Evolutionary conservation across 2,329 filamentous ascomycete genomes (phyloP).

Genomic region (Aotearoamyces nothofagi): DNA sequence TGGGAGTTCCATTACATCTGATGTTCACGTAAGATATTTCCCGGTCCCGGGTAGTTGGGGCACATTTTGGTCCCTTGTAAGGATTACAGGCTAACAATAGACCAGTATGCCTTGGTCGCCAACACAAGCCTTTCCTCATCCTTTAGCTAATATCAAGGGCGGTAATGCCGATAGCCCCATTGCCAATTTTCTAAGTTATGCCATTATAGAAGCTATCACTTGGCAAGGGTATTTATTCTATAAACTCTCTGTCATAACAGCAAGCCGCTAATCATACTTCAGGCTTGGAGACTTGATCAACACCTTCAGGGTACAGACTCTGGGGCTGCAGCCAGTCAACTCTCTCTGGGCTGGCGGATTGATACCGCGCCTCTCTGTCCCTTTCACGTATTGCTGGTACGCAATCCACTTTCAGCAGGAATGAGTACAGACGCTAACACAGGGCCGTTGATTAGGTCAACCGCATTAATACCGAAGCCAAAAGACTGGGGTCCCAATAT

Average conservation of each 20-base stretch:
- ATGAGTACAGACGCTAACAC: too few species aligned
- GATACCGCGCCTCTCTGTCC: constrained; percentile 53
- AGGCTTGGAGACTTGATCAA: constrained; percentile 61
- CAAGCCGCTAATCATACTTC: background rate
- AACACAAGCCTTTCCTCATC: constrained; percentile 58
- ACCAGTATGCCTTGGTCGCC: constrained; percentile 57
- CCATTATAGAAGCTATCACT: constrained; percentile 66
- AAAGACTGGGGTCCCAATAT: constrained; percentile 57
- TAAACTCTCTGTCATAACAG: background rate
- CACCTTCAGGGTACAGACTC: constrained; percentile 47
- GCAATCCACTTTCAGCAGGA: too few species aligned
- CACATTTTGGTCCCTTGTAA: too few species aligned
- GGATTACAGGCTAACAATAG: too few species aligned
- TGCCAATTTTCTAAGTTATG: constrained; percentile 68
- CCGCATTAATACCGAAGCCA: constrained; percentile 58
- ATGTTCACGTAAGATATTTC: too few species aligned
- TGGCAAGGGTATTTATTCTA: constrained; percentile 50
- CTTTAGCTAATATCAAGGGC: constrained; percentile 55
- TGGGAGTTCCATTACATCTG: constrained; percentile 59
- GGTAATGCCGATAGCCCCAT: constrained; percentile 55
- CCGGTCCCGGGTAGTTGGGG: too few species aligned
- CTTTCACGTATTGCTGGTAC: constrained; percentile 55
- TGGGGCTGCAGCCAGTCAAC: constrained; percentile 55
- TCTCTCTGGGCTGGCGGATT: constrained; percentile 61
- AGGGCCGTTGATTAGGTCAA: too few species aligned